phyloP scores from a whole-genome alignment of 1,284 basidiomycete genomes.

The Hemileccinum hortonii region DNA sequence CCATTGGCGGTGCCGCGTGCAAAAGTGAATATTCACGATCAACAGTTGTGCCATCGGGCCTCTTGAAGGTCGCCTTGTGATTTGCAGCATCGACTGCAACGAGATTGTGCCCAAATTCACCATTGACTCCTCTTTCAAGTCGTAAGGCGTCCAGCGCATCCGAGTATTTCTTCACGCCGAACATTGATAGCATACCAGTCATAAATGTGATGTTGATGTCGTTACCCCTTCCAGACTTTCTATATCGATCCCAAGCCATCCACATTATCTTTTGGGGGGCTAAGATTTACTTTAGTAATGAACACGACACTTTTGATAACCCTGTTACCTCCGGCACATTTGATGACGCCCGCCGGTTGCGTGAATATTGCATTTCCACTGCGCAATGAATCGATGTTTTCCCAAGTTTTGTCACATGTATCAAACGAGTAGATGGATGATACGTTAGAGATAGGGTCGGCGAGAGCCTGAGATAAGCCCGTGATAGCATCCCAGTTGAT shows the following conservation, averaged over 20 bases:
- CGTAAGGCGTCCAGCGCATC: constrained; percentile 82
- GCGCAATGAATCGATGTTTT: constrained; percentile 73
- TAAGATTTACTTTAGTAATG: constrained; percentile 29
- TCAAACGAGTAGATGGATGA: constrained; percentile 92
- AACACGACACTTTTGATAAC: background rate
- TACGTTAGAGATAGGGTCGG: constrained; percentile 77
- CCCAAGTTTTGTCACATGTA: constrained; percentile 86
- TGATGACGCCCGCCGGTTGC: constrained; percentile 91
- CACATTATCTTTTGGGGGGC: constrained; percentile 94
- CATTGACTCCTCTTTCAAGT: constrained; percentile 76
- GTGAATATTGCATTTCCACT: constrained; percentile 91
- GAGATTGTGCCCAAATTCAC: constrained; percentile 83
- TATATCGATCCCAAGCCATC: constrained; percentile 86
- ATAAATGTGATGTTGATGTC: constrained; percentile 79
- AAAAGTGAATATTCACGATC: constrained; percentile 81
- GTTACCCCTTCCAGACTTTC: constrained; percentile 53
- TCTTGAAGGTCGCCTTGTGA: constrained; percentile 84
- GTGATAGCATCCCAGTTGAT: constrained; percentile 80
- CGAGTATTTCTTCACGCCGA: constrained; percentile 88
- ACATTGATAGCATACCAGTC: constrained; percentile 94
- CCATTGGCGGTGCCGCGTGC: constrained; percentile 91
- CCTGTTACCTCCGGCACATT: constrained; percentile 84
- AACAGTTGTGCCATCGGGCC: constrained; percentile 62
- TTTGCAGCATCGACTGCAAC: constrained; percentile 68
- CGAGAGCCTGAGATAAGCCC: constrained; percentile 78